Evolutionary conservation across 306 rosid species (phyloP), one percentile per base, ranked within the genome.

Genomic region (Fagus crenata): DNA sequence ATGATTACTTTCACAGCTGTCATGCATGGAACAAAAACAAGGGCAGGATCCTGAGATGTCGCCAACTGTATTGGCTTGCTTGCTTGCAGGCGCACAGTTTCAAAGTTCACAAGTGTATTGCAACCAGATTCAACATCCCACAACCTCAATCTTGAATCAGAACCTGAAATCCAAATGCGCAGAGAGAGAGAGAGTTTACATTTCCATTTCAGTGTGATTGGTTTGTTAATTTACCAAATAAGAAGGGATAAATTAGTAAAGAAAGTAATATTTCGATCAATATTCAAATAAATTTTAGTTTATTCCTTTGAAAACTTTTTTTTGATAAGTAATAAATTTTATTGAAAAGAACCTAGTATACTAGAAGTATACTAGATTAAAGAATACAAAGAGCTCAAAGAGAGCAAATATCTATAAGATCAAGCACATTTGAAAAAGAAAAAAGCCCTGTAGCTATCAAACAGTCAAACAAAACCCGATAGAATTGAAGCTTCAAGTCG

Each of bases 1-100:
- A 35, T 36, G 7, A 32, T 75, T 86, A 92, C 97, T 84, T 95
- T 95, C 79, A 89, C 96, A 82, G 94, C 36, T 76, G 92, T 77
- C 97, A 90, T 92, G 96, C 99, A 95, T 68, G 99, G 99, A 86
- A 90, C 97, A 85, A 95, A 95, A 81, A 86, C 89, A 69, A 84
- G 83, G 75, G 84, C 67, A 9, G 93, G 83, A 82, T 89, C 96
- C 74, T 80, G 92, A 79, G 87, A 77, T 69, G 97, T 90, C 72
- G 97, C 99, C 73, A 95, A 80, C 81, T 92, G 99, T 80, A 92
- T 87, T 54, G 99, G 99, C 81, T 86, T 95, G 88, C 77, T 87
- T 77, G 85, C 89, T 76, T 91, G 99, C 72, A 95, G 81, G 80
- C 97, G 97, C 53, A 81, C 84, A 35, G 99, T 95, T 87, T 95